phyloP scores from a whole-genome alignment of 305 asterid species.

The Fraxinus velutina region DNA sequence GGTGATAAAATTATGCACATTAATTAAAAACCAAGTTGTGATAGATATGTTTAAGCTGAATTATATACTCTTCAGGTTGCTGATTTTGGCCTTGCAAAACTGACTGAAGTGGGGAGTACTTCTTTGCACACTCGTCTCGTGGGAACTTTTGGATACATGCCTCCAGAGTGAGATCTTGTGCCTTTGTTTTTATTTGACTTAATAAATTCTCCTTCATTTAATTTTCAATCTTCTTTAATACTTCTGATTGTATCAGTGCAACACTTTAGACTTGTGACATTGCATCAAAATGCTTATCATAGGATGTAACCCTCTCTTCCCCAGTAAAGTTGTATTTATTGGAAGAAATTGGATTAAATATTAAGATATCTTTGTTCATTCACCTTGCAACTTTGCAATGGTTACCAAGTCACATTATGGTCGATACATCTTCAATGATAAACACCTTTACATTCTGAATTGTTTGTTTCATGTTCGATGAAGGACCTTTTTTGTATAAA shows the following conservation, averaged over 20 bases:
- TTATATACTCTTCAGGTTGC: conserved; percentile 55
- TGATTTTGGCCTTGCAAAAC: conserved; percentile 83
- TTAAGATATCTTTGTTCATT: not conserved
- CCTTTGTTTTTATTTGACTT: not conserved
- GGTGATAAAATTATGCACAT: conserved; percentile 31
- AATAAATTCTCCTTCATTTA: not conserved
- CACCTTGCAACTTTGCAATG: not conserved
- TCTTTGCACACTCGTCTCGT: conserved; percentile 69
- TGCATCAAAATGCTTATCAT: not conserved
- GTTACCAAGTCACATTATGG: not conserved
- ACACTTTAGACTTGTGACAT: not conserved
- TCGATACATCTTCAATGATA: not conserved
- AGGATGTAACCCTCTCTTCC: not conserved
- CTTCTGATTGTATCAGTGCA: not conserved
- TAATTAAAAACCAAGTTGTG: not conserved
- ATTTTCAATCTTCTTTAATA: not conserved
- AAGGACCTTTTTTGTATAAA: not conserved
- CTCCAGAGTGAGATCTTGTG: conserved; percentile 61
- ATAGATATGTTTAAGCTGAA: not conserved
- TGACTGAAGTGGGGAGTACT: conserved; percentile 65
- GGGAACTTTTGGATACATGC: conserved; percentile 90
- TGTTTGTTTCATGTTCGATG: not conserved
- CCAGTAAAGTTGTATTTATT: not conserved
- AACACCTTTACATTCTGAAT: not conserved
- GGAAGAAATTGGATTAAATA: not conserved